Evolutionary conservation across 2,329 filamentous ascomycete genomes (phyloP).

Genomic region (Monilinia polystroma): DNA sequence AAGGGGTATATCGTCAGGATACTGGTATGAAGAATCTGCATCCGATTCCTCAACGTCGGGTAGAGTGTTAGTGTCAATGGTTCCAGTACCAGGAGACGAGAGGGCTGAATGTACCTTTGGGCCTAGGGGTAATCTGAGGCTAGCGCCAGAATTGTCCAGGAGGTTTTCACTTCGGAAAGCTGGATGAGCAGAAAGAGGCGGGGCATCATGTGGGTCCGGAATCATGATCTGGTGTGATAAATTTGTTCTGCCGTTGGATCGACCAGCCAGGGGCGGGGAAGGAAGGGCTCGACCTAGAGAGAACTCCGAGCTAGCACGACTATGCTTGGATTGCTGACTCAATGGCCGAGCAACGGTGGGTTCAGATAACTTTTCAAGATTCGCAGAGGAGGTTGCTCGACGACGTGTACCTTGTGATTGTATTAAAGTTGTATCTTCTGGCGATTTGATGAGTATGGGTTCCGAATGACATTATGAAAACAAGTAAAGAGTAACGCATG

Average conservation of each 20-base stretch:
- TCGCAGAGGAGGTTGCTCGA: slow-evolving; percentile 60
- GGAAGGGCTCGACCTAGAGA: slow-evolving; percentile 57
- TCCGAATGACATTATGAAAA: not conserved
- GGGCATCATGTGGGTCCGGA: slow-evolving; percentile 37
- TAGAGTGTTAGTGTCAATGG: slow-evolving; percentile 33
- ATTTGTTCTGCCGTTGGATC: slow-evolving; percentile 39
- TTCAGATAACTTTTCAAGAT: slow-evolving; percentile 57
- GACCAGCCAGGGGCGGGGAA: slow-evolving; percentile 45
- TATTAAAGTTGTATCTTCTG: slow-evolving; percentile 10
- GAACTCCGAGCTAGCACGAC: slow-evolving; percentile 69
- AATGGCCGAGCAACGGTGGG: slow-evolving; percentile 51
- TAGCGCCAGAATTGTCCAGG: slow-evolving; percentile 30
- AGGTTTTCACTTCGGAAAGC: slow-evolving; percentile 36
- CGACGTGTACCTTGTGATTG: slow-evolving; percentile 48
- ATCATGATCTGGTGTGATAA: slow-evolving; percentile 36
- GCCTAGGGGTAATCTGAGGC: slow-evolving; percentile 23
- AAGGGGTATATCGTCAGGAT: slow-evolving; percentile 66
- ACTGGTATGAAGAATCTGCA: slow-evolving; percentile 62
- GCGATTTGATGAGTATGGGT: slow-evolving; percentile 1
- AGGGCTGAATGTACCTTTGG: slow-evolving; percentile 30
- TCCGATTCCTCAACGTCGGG: slow-evolving; percentile 62
- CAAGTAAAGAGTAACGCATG: not conserved
- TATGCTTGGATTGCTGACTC: slow-evolving; percentile 64
- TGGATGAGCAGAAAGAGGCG: slow-evolving; percentile 39
- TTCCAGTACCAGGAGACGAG: slow-evolving; percentile 28